phyloP scores from a whole-genome alignment of 306 rosid genomes.

The Sechiopsis laciniata region DNA sequence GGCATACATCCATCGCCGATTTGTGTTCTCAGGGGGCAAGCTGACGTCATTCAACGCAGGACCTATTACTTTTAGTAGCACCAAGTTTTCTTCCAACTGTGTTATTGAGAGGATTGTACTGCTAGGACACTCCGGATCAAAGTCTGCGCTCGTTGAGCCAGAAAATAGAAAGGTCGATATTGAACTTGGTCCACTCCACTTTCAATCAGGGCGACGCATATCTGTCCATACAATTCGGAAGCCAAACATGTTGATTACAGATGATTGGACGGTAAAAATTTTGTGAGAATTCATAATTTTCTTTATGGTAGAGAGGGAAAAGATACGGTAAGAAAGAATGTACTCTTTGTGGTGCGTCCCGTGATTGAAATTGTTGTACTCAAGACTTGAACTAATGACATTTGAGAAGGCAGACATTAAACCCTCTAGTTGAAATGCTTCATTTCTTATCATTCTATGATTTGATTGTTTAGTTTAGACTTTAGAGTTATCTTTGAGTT shows the following conservation, averaged over 20 bases:
- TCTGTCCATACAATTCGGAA: constrained; percentile 56
- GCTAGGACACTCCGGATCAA: constrained; percentile 57
- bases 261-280: constrained; percentile 68
- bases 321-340: background rate
- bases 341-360: background rate
- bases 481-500: background rate
- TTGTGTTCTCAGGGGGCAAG: constrained; percentile 55
- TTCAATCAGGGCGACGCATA: constrained; percentile 37
- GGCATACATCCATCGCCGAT: constrained; percentile 82
- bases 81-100: constrained; percentile 36
- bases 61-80: constrained; percentile 32
- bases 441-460: background rate
- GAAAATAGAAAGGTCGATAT: constrained; percentile 47
- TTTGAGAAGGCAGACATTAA: background rate
- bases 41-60: constrained; percentile 55
- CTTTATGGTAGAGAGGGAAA: constrained; percentile 1
- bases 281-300: constrained; percentile 26
- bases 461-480: background rate
- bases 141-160: constrained; percentile 59
- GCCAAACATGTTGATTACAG: constrained; percentile 60
- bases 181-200: constrained; percentile 62
- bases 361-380: constrained; percentile 12
- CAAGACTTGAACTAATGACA: background rate
- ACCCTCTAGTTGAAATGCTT: background rate
- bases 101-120: constrained; percentile 75